Conservation (phyloP, 2,329 filamentous ascomycete species). For the Aureobasidium sp. region DNA sequence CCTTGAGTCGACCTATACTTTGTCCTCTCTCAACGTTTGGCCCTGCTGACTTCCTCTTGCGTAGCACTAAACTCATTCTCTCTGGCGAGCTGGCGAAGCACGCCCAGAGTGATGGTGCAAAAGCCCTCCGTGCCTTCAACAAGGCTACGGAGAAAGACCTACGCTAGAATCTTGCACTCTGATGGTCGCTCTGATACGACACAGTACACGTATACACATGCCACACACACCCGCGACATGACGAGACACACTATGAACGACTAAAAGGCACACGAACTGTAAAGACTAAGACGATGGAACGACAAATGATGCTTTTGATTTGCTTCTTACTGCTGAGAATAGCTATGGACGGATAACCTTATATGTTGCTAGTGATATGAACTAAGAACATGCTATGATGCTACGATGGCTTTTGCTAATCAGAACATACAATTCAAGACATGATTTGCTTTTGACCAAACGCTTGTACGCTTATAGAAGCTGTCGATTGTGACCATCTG, state of each 20-base stretch:
- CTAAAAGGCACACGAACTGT: neutral
- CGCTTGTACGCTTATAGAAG: neutral
- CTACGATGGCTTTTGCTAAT: neutral
- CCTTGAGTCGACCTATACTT: neutral
- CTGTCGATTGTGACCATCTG: neutral
- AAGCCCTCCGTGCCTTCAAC: neutral
- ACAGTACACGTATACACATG: no score
- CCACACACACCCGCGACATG: neutral
- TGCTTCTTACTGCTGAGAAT: neutral
- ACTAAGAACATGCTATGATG: neutral
- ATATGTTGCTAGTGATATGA: neutral
- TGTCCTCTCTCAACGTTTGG: neutral
- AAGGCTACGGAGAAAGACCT: neutral
- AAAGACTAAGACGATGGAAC: neutral
- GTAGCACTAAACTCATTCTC: constrained; percentile 1
- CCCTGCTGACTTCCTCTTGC: neutral
- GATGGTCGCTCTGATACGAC: neutral
- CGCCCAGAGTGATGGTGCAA: neutral
- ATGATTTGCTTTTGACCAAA: neutral
- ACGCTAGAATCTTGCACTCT: neutral
- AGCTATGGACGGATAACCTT: neutral
- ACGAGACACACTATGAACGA: neutral
- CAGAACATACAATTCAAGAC: neutral
- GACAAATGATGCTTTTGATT: no score
- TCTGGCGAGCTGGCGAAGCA: neutral